These are phyloP conservation scores for Achaetomiella virescens DNA, from an alignment of 495 filamentous ascomycete species.

Conservation along the genomic window DNA sequence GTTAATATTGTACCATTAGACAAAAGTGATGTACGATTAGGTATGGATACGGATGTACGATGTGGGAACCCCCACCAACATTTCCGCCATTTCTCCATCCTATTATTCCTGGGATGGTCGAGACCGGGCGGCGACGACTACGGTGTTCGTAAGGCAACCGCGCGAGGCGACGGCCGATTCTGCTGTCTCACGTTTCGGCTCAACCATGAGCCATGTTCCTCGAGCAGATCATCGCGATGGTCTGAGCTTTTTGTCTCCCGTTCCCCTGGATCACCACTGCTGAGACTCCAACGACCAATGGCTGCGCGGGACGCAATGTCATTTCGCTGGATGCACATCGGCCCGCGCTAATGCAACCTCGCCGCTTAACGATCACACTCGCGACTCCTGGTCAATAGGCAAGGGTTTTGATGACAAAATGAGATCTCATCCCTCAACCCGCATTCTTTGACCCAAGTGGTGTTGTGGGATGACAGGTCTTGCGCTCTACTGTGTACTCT, in stretches of 20 bases:
- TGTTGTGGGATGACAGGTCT: neutral
- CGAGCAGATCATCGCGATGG: neutral
- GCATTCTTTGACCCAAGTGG: too few species aligned
- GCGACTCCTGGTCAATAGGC: too few species aligned
- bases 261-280: neutral
- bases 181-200: neutral
- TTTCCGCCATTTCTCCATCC: neutral
- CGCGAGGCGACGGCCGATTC: neutral
- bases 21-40: neutral
- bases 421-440: too few species aligned
- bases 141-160: too few species aligned
- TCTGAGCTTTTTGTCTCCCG: neutral
- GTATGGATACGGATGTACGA: neutral
- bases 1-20: neutral
- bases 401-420: too few species aligned
- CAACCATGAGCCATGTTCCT: too few species aligned
- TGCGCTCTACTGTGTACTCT: neutral
- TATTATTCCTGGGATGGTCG: too few species aligned
- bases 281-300: neutral
- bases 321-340: conserved; percentile 20
- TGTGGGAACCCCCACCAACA: neutral
- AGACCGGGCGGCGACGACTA: too few species aligned
- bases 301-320: conserved; percentile 10
- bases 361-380: conserved; percentile 14
- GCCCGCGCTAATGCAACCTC: conserved; percentile 25